Evolutionary conservation across 163 green algal genomes (phyloP), one percentile per base, ranked within the genome.

Genomic region (Chlorella variabilis): DNA sequence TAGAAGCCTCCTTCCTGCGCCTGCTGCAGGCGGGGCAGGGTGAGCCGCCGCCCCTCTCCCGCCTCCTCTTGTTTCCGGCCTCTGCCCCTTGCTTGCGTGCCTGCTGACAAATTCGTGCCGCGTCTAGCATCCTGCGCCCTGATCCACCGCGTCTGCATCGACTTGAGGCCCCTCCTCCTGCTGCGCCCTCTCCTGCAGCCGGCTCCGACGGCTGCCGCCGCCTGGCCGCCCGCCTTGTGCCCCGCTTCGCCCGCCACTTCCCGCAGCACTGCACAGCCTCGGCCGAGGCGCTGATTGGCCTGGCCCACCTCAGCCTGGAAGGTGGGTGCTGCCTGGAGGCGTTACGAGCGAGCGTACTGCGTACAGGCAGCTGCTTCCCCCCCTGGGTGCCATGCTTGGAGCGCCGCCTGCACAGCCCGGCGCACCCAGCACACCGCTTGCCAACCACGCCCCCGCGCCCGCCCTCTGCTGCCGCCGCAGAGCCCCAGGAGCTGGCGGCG

Each of bases 171-270:
- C 63, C 63, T 45, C 29, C 33, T 23, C 54, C 54, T 71, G 33
- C 25, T 71, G 65, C 65, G 2, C 38, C 36, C 5, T 36, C 36
- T 38, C n/a, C 31, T 31, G 18, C n/a, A 51, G 77, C 87, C 90
- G 89, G 87, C 49, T 89, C 83, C 29, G 34, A 66, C 1, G 83
- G 85, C 36, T 58, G 59, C 33, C 67, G 76, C 27, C 77, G 89
- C 0, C 83, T 92, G 18, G 87, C 87, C 3, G 87, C 89, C 0
- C 85, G 89, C 42, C 81, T 92, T 41, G 41, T 92, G 20, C 87
- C 89, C 2, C 80, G 85, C n/a, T 92, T 89, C 49, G 76, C 86
- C 0, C 36, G 67, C 1, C 75, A 67, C 51, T 90, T 87, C 58
- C 87, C 87, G 36, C 66, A 80, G 21, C 87, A 87, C 31, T 34